Percentiles rank a stretch among this genome's conserved stretches.
Evolutionary conservation across 352 stramenopile species (phyloP).

Genomic region (Pythium guiyangense): DNA sequence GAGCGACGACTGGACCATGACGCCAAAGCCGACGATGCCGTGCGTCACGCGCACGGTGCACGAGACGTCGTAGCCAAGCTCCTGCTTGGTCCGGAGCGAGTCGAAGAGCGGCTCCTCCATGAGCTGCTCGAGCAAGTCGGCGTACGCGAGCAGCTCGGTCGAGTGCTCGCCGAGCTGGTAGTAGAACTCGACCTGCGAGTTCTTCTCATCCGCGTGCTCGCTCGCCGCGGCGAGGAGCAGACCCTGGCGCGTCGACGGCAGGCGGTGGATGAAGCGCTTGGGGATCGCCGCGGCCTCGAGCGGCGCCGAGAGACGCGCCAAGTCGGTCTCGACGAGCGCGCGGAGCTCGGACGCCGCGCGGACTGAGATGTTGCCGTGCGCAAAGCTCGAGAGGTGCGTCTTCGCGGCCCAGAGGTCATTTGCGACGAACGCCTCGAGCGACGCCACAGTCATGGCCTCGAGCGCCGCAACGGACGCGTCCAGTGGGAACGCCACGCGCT

Average conservation of each 20-base stretch:
- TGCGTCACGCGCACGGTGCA: conserved; percentile 81
- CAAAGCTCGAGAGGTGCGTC: conserved; percentile 53
- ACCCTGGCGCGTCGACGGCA: conserved; percentile 37
- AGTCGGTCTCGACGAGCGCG: conserved; percentile 34
- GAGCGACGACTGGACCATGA: conserved; percentile 81
- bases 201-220: conserved; percentile 73
- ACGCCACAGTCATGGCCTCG: conserved; percentile 29
- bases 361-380: conserved; percentile 63
- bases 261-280: conserved; percentile 46
- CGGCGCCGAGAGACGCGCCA: conserved; percentile 28
- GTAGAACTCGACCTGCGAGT: conserved; percentile 82
- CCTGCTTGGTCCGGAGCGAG: conserved; percentile 82
- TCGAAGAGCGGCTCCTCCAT: conserved; percentile 90
- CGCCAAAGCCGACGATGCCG: conserved; percentile 76
- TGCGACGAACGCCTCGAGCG: conserved; percentile 34
- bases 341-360: conserved; percentile 27
- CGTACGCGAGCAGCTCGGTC: conserved; percentile 57
- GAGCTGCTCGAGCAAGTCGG: conserved; percentile 80
- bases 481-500: conserved; percentile 43
- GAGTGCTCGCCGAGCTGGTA: conserved; percentile 82
- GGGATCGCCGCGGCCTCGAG: conserved; percentile 27
- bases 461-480: conserved; percentile 41
- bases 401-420: conserved; percentile 44
- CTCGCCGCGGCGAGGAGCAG: conserved; percentile 61
- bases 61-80: conserved; percentile 88